Percentiles rank a stretch among this genome's conserved stretches.
phyloP scores from a whole-genome alignment of 257 asterid genomes.

The Striga asiatica region DNA sequence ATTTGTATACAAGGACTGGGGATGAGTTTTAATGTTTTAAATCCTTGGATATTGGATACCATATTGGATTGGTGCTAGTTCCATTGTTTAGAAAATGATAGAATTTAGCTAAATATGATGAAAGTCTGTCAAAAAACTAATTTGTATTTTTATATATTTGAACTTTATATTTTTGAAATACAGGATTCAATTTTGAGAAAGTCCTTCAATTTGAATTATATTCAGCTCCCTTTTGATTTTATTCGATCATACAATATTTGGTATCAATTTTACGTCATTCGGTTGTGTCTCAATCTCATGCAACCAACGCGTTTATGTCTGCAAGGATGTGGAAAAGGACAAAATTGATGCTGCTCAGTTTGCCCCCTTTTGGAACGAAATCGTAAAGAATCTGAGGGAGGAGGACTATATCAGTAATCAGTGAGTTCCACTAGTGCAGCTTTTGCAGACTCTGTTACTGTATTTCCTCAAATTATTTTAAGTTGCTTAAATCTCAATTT shows the following conservation, averaged over 20 bases:
- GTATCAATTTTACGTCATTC: conserved; percentile 8
- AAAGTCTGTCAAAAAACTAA: background rate
- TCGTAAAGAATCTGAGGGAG: conserved; percentile 74
- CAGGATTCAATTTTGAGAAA: background rate
- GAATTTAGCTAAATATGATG: background rate
- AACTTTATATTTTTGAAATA: background rate
- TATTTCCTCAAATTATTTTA: conserved; percentile 1
- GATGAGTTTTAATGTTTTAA: background rate
- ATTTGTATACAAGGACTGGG: conserved; percentile 7
- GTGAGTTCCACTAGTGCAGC: conserved; percentile 38
- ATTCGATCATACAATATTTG: background rate
- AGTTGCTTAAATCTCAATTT: conserved; percentile 8
- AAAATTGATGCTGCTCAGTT: conserved; percentile 78
- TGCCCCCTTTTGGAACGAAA: conserved; percentile 98
- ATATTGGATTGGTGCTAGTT: background rate
- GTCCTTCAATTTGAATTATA: conserved; percentile 8
- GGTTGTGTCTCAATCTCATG: conserved; percentile 9
- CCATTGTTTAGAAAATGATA: background rate
- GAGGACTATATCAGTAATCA: conserved; percentile 70
- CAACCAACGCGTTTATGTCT: conserved; percentile 15
- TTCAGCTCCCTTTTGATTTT: conserved; percentile 1
- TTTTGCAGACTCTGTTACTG: conserved; percentile 11
- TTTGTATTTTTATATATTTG: background rate
- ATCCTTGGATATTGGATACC: background rate
- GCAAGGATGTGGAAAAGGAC: conserved; percentile 47